A percentile compares a stretch with the other conserved stretches of the same genome.
These are phyloP conservation scores for Hanseniaspora hatyaiensis DNA, from an alignment of 805 yeast species.

Conservation along the genomic window DNA sequence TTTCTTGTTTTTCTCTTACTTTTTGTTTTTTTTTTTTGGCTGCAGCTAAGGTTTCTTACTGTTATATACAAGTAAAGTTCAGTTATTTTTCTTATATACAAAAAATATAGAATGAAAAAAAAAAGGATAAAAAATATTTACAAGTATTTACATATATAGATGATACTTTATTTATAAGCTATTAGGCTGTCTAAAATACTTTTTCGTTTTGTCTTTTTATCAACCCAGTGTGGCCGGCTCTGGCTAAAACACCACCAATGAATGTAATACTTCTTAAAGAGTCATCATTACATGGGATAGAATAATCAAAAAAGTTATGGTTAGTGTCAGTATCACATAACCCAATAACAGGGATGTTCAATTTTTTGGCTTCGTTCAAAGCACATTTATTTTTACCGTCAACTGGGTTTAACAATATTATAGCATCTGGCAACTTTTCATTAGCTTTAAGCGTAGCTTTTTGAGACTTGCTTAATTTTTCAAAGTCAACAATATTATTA, in stretches of 20 bases:
- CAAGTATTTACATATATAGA: no score
- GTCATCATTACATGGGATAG: slow-evolving; percentile 94
- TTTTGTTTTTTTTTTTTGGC: no score
- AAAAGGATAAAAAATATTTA: no score
- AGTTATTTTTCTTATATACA: no score
- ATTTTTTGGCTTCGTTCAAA: slow-evolving; percentile 65
- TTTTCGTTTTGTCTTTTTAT: slow-evolving; percentile 34
- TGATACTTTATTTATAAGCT: no score
- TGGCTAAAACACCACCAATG: slow-evolving; percentile 70
- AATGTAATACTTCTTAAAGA: slow-evolving; percentile 69
- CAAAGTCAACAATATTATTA: slow-evolving; percentile 39
- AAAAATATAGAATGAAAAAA: no score
- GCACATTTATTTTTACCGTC: slow-evolving; percentile 61
- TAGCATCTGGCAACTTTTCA: slow-evolving; percentile 62
- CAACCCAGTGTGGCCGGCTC: slow-evolving; percentile 74
- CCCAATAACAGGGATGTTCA: slow-evolving; percentile 85
- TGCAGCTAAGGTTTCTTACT: no score
- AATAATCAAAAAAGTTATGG: slow-evolving; percentile 79
- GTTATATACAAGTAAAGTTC: not conserved
- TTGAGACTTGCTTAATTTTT: slow-evolving; percentile 60
- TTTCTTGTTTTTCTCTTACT: no score
- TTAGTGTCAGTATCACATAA: slow-evolving; percentile 89
- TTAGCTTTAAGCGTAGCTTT: slow-evolving; percentile 52
- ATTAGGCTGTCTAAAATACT: no score
- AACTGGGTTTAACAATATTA: slow-evolving; percentile 74